These are phyloP conservation scores for rapeseed (Brassica napus) DNA, from an alignment of 345 rosid species.

Conservation along the genomic window Da-Ae NC_063442.1:7821501-7822000, in stretches of 20 bases:
- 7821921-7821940: background rate
- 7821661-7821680: too few relatives aligned
- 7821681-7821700: too few relatives aligned
- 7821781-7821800: conserved; percentile 29
- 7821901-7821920: conserved; percentile 27
- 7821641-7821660: too few relatives aligned
- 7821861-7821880: conserved; percentile 19
- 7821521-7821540: too few relatives aligned
- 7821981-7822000: conserved; percentile 2
- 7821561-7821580: too few relatives aligned
- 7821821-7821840: conserved; percentile 16
- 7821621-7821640: too few relatives aligned
- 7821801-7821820: conserved; percentile 18
- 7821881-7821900: conserved; percentile 12
- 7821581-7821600: too few relatives aligned
- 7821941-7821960: too few relatives aligned
- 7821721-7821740: background rate
- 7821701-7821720: too few relatives aligned
- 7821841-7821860: background rate
- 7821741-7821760: conserved; percentile 31
- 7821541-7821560: too few relatives aligned
- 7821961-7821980: background rate
- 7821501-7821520: too few relatives aligned
- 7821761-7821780: conserved; percentile 22
- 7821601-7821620: too few relatives aligned